phyloP scores from a whole-genome alignment of 345 rosid genomes.

The Capsella bursapastoris region DNA sequence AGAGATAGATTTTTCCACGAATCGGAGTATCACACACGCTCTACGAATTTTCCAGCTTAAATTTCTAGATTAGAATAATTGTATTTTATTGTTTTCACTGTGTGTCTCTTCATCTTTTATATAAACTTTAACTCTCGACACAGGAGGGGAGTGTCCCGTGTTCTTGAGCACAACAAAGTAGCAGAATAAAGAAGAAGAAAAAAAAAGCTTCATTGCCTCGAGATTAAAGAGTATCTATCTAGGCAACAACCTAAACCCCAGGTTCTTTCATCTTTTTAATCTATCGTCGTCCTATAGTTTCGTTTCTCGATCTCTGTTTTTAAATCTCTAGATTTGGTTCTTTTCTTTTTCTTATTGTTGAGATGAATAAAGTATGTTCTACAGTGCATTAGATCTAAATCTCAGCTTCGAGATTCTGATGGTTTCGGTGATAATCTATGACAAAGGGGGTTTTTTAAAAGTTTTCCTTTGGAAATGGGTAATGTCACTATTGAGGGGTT shows the following conservation, averaged over 20 bases:
- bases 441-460: neutral
- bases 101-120: conserved; percentile 29
- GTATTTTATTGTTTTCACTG: conserved; percentile 5
- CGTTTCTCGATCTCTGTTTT: conserved; percentile 32
- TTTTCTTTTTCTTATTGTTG: neutral
- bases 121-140: conserved; percentile 30
- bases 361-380: conserved; percentile 23
- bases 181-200: neutral
- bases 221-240: conserved; percentile 20
- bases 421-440: conserved; percentile 11
- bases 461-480: neutral
- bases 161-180: conserved; percentile 28
- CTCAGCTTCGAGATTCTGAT: conserved; percentile 22
- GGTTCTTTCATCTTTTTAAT: conserved; percentile 27
- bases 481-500: conserved; percentile 22
- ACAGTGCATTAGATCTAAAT: conserved; percentile 38
- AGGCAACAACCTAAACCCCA: conserved; percentile 6
- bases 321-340: conserved; percentile 35
- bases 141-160: conserved; percentile 41
- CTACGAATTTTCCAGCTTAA: conserved; percentile 25
- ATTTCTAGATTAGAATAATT: neutral
- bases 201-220: conserved; percentile 28
- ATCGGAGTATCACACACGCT: conserved; percentile 31
- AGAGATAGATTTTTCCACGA: neutral
- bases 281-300: neutral